Percentiles rank a stretch among this genome's conserved stretches.
Conservation (phyloP, 2,329 filamentous ascomycete species). For the Aspergillus candidus region DNA sequence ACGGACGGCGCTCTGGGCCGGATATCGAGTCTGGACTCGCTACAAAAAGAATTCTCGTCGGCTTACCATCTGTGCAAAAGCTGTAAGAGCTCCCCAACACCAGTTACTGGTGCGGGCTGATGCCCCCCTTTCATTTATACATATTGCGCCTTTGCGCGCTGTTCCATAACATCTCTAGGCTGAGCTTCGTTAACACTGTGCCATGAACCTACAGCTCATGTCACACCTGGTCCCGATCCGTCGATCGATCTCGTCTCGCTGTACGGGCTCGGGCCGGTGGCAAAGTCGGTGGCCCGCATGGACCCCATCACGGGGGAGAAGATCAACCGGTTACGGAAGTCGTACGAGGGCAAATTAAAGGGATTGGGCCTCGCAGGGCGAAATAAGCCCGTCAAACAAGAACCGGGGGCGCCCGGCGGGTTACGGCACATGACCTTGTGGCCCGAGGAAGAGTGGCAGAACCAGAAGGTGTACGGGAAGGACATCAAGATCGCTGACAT, state of each 20-base stretch:
- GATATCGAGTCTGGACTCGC: constrained; percentile 34
- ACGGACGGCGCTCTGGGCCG: constrained; percentile 18
- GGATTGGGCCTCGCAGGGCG: constrained; percentile 41
- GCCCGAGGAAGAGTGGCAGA: constrained; percentile 48
- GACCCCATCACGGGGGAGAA: constrained; percentile 60
- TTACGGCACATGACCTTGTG: constrained; percentile 40
- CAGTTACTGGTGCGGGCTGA: constrained; percentile 29
- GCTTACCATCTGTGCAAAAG: constrained; percentile 46
- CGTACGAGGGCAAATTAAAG: constrained; percentile 48
- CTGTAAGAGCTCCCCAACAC: constrained; percentile 44
- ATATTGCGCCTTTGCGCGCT: constrained; percentile 11
- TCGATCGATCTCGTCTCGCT: constrained; percentile 55
- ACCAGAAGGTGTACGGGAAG: constrained; percentile 44
- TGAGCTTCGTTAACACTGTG: constrained; percentile 39
- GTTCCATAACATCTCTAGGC: constrained; percentile 23
- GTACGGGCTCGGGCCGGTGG: constrained; percentile 52
- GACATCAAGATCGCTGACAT: constrained; percentile 40
- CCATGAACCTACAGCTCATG: constrained; percentile 36
- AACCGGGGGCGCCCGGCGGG: constrained; percentile 34
- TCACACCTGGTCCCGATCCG: constrained; percentile 50
- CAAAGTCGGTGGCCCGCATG: constrained; percentile 52
- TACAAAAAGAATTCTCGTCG: constrained; percentile 42
- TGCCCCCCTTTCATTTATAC: constrained; percentile 20
- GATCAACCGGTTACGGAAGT: constrained; percentile 55
- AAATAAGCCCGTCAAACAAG: constrained; percentile 44